Conservation (phyloP, 2,329 filamentous ascomycete species). For the Neofusicoccum cordaticola region DNA sequence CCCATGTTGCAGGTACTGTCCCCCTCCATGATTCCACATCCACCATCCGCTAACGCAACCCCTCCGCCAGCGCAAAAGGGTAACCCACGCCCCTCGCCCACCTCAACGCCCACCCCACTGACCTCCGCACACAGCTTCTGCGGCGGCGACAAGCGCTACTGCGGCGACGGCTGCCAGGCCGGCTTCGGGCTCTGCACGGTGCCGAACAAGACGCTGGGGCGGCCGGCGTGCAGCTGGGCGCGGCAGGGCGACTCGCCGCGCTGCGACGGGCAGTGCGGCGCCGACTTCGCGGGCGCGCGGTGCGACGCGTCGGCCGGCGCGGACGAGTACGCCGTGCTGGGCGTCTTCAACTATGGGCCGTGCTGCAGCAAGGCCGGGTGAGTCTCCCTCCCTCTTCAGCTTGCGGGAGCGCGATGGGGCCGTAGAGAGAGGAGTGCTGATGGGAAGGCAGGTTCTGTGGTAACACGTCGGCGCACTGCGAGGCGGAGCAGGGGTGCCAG, state of each 20-base stretch:
- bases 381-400: neutral
- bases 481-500: neutral
- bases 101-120: neutral
- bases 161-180: neutral
- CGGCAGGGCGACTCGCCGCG: slow-evolving; percentile 1
- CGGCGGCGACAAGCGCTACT: slow-evolving; percentile 12
- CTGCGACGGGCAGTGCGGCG: slow-evolving; percentile 15
- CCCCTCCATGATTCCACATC: neutral
- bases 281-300: neutral
- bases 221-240: slow-evolving; percentile 11
- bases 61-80: neutral
- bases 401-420: too few relatives aligned
- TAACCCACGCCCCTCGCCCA: neutral
- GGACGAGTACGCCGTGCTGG: neutral
- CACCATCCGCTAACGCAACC: too few relatives aligned
- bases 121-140: slow-evolving; percentile 2
- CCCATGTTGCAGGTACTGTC: slow-evolving; percentile 7
- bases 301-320: neutral
- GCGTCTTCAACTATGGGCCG: slow-evolving; percentile 6
- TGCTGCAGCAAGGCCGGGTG: slow-evolving; percentile 12
- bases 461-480: slow-evolving; percentile 7
- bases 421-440: too few relatives aligned
- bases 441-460: neutral
- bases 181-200: neutral
- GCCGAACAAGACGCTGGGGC: slow-evolving; percentile 5